Conservation (phyloP, 768 basidiomycete species). For the Collybia nuda region DNA sequence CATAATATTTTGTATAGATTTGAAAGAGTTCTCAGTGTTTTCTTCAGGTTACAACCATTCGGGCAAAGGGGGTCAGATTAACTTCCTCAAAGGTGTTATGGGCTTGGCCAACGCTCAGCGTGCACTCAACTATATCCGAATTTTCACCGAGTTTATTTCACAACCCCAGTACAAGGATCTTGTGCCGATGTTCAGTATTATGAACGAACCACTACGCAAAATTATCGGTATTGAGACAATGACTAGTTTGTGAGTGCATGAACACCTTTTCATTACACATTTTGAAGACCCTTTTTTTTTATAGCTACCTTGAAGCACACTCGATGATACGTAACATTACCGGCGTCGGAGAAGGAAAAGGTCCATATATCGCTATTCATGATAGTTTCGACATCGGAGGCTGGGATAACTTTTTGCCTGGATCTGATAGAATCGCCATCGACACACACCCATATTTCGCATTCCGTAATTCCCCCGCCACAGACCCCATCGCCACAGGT, state of each 20-base stretch:
- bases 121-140: conserved; percentile 72
- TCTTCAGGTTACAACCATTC: conserved; percentile 56
- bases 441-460: conserved; percentile 73
- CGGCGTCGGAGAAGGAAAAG: conserved; percentile 70
- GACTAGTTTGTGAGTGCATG: conserved; percentile 52
- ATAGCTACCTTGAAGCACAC: conserved; percentile 56
- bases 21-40: not conserved
- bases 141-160: conserved; percentile 76
- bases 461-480: conserved; percentile 40
- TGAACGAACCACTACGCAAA: conserved; percentile 55
- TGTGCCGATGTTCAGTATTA: conserved; percentile 54
- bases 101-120: conserved; percentile 84
- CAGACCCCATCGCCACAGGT: conserved; percentile 27
- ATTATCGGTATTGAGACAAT: conserved; percentile 54
- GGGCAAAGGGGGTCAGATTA: conserved; percentile 50
- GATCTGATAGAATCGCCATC: conserved; percentile 57
- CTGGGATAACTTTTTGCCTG: conserved; percentile 37
- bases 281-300: conserved; percentile 28
- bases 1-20: not conserved
- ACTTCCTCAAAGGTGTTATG: conserved; percentile 74
- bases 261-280: conserved; percentile 30
- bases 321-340: conserved; percentile 69
- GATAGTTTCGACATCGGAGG: conserved; percentile 49
- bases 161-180: conserved; percentile 63
- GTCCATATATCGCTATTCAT: conserved; percentile 49